Base-by-base conservation (phyloP, 2,329 filamentous ascomycete genomes). In the Aureobasidium sp. region DNA sequence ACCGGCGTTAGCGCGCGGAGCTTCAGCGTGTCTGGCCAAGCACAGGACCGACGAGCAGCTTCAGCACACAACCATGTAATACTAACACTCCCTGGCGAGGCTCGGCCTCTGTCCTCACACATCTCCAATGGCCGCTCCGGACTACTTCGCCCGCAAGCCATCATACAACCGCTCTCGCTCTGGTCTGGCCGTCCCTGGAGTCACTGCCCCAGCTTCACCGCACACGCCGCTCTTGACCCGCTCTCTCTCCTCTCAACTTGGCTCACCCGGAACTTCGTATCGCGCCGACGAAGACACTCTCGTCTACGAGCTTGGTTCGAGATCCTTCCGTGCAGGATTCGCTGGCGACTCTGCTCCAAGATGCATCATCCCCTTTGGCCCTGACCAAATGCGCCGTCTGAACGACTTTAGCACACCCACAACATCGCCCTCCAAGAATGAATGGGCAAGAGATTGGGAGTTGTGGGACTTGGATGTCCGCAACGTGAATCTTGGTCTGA, bases 281-380 rank as follows among this genome's bases (percentile, higher is more conserved):
- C 82, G 85, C 22, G 70, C 72, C 53, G 81, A 85, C 62, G 94
- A 99, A 70, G 94, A 97, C 67, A 80, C 87, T 7, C 75, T 96
- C 5, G 82, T 99, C 45, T 79, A 97, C 57, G 91, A 97, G 72
- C 73, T 97, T 39, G 92, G 91, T 1, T 83, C 89, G 11, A 84
- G 93, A 24, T 88, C 85, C 73, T 74, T 97, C 29, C 85, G 88
- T 48, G 87, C 88, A 11, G 94, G 94, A 0, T 94, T 97, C 71
- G 90, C 92, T 6, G 92, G 92, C 57, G 92, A 96, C 73, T 82
- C 86, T 47, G 76, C 80, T 3, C 91, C 91, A 17, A 77, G 82
- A 67, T 95, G 93, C 72, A 80, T 82, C 15, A 76, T 92, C 24
- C 79, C 82, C 24, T 93, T 91, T 72, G 85, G 85, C 0, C 90